Conservation (phyloP, 371 early-diverging fungal species). For the Mucor plumbeus region DNA sequence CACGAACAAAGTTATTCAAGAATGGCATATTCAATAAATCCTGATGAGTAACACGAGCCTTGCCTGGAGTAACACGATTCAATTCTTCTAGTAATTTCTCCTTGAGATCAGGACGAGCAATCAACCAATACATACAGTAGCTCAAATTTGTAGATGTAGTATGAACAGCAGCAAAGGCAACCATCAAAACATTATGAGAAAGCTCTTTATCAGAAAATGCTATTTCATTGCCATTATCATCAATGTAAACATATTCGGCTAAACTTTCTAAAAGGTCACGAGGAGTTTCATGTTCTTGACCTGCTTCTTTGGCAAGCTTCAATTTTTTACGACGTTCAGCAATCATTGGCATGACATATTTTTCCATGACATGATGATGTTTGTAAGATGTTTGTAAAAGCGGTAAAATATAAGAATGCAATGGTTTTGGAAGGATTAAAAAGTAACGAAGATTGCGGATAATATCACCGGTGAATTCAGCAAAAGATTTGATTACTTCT, state of each 20-base stretch:
- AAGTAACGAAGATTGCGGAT: conserved; percentile 33
- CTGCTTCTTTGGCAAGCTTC: conserved; percentile 13
- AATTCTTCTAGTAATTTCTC: conserved; percentile 33
- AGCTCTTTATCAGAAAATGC: conserved; percentile 25
- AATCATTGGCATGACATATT: conserved; percentile 31
- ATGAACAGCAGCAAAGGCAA: conserved; percentile 51
- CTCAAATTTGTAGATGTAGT: conserved; percentile 38
- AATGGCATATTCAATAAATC: conserved; percentile 34
- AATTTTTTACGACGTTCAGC: conserved; percentile 22
- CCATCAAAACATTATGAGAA: conserved; percentile 28
- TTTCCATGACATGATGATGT: conserved; percentile 36
- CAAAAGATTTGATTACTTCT: conserved; percentile 41
- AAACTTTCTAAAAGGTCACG: conserved; percentile 36
- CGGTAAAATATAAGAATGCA: conserved; percentile 35
- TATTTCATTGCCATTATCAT: conserved; percentile 15
- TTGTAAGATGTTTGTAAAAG: conserved; percentile 29
- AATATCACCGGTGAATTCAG: conserved; percentile 43
- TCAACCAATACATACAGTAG: conserved; percentile 38
- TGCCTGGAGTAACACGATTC: conserved; percentile 28
- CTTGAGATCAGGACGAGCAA: conserved; percentile 41
- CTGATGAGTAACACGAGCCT: conserved; percentile 29
- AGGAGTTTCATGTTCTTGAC: conserved; percentile 1
- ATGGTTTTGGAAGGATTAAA: conserved; percentile 22
- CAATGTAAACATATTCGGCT: conserved; percentile 27
- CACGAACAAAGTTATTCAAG: conserved; percentile 42